Conservation (phyloP, 2,329 filamentous ascomycete species). For the Exophiala oligosperma region DNA sequence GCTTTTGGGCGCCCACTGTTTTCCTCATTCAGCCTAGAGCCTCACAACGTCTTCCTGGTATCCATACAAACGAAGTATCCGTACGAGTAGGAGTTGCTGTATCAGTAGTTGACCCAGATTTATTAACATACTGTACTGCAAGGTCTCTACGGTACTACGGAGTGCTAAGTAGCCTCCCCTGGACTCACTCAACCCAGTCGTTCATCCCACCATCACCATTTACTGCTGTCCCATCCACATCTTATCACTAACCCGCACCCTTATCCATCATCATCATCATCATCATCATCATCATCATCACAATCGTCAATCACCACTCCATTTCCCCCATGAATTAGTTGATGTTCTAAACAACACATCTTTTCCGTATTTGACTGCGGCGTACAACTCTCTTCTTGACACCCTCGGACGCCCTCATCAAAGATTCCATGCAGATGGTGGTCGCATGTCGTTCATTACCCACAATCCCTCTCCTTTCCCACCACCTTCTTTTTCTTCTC, state of each 20-base stretch:
- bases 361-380: background rate
- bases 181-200: too few relatives aligned
- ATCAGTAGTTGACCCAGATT: background rate
- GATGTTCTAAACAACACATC: too few relatives aligned
- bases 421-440: slow-evolving; percentile 3
- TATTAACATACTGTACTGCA: too few relatives aligned
- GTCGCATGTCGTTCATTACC: slow-evolving; percentile 21
- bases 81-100: background rate
- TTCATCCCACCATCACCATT: too few relatives aligned
- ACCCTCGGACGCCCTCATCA: background rate
- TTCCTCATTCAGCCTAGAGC: background rate
- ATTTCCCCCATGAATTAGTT: too few relatives aligned
- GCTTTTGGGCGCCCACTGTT: background rate
- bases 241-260: background rate
- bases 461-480: slow-evolving; percentile 15
- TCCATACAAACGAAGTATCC: background rate
- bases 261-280: background rate
- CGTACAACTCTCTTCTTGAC: background rate
- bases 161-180: too few relatives aligned
- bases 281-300: background rate
- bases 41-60: background rate
- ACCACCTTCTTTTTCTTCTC: background rate
- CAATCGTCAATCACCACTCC: background rate
- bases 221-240: too few relatives aligned
- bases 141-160: too few relatives aligned